These are phyloP conservation scores for Neotropicomus parvogracilis DNA, from an alignment of 1,284 basidiomycete species.

Conservation along the genomic window DNA sequence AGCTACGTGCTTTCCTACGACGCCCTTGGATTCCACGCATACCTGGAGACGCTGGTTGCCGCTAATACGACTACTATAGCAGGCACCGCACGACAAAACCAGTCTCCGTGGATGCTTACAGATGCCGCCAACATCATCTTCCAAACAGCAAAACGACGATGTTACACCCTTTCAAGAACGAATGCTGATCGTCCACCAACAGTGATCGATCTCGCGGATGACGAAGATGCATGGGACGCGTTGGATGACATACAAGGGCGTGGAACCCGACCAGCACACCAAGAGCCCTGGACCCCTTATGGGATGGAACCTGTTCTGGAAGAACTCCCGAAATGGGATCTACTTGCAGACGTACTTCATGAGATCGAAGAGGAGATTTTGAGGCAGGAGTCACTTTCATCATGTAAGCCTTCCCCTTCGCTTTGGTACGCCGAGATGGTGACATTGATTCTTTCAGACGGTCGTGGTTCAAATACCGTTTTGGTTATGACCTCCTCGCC, in stretches of 20 bases:
- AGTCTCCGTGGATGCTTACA: constrained; percentile 84
- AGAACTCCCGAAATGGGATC: constrained; percentile 92
- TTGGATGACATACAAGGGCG: constrained; percentile 60
- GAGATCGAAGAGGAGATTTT: constrained; percentile 92
- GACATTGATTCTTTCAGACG: constrained; percentile 28
- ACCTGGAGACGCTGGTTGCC: constrained; percentile 87
- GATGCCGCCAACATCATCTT: constrained; percentile 90
- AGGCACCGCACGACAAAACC: constrained; percentile 58
- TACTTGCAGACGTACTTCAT: constrained; percentile 81
- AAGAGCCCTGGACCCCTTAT: constrained; percentile 62
- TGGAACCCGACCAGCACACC: constrained; percentile 15
- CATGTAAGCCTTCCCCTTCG: constrained; percentile 27
- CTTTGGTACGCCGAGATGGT: not conserved
- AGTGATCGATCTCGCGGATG: constrained; percentile 41
- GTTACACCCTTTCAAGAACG: constrained; percentile 58
- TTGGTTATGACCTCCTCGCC: constrained; percentile 89
- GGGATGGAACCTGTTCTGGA: constrained; percentile 87
- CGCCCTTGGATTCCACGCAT: constrained; percentile 85
- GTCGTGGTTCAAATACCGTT: constrained; percentile 70
- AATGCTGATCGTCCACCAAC: constrained; percentile 16
- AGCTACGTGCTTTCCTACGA: constrained; percentile 87
- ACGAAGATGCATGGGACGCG: constrained; percentile 71
- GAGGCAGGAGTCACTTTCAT: constrained; percentile 46
- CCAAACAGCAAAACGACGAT: constrained; percentile 73
- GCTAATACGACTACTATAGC: constrained; percentile 58